Percentiles rank a stretch among this genome's conserved stretches.
Evolutionary conservation across 805 yeast species (phyloP).

Genomic region (Metschnikowia peoriensis): DNA sequence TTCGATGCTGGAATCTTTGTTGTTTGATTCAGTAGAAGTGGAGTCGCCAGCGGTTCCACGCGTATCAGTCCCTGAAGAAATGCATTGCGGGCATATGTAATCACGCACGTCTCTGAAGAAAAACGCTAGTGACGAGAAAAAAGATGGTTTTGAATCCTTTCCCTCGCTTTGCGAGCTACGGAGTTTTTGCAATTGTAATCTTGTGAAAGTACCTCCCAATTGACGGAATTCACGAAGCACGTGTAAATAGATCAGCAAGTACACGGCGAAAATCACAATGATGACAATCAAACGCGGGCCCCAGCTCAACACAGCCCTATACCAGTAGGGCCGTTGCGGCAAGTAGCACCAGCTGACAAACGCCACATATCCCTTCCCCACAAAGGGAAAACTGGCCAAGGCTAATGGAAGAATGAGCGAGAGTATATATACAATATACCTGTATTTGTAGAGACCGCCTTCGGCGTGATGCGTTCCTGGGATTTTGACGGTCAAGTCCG

Average conservation of each 20-base stretch:
- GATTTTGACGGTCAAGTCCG: conserved; percentile 46
- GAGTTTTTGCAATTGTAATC: conserved; percentile 23
- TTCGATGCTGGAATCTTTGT: conserved; percentile 2
- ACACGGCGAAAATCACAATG: conserved; percentile 59
- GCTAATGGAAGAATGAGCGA: conserved; percentile 62
- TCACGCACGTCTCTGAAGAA: conserved; percentile 25
- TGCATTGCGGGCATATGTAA: conserved; percentile 26
- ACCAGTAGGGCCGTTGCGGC: conserved; percentile 73
- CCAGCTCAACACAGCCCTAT: conserved; percentile 73
- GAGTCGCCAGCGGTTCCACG: neutral
- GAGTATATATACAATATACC: conserved; percentile 56
- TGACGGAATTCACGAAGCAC: conserved; percentile 61
- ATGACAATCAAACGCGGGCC: conserved; percentile 72
- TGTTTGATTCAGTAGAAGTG: conserved; percentile 1
- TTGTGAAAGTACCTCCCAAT: conserved; percentile 48
- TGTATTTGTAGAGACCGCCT: conserved; percentile 67
- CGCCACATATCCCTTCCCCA: conserved; percentile 57
- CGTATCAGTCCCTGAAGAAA: conserved; percentile 24
- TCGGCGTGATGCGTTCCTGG: conserved; percentile 44
- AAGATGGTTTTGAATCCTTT: conserved; percentile 18
- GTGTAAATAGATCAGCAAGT: conserved; percentile 68
- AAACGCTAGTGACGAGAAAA: conserved; percentile 32
- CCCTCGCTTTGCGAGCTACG: neutral
- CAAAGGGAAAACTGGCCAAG: conserved; percentile 71
- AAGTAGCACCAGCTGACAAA: conserved; percentile 76